Base-by-base conservation (phyloP, 345 rosid species). In the Arabidopsis thaliana region DNA sequence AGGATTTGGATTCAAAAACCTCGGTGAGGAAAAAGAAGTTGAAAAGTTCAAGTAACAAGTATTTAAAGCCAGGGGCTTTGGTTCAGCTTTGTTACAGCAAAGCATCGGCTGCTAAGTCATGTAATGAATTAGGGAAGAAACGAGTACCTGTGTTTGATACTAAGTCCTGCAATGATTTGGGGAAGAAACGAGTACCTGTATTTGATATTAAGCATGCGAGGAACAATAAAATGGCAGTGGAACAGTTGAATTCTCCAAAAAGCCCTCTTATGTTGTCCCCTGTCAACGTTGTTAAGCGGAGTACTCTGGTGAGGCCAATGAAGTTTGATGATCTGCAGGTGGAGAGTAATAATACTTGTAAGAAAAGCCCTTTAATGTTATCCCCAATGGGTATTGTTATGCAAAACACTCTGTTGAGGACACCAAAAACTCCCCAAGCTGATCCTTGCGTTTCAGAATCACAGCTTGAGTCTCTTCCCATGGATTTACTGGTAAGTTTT, bases 61-160 rank as follows among this genome's bases (percentile, higher is more conserved):
- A 88, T 81, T 76, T 93, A 80, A 93, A 89, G 72, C 95, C 98
- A 1, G 94, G 96, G 49, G 85, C 96, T 16, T 84, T 93, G n/a
- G 91, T 91, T 75, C 96, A 85, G 84, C 83, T 87, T 61, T 84
- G 87, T 6, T 83, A 84, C 72, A 83, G 56, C 42, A 88, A 85
- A 79, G 81, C 74, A 1, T 83, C 90, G 0, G 67, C 70, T 42
- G 78, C 82, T 25, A 94, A 88, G 84, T 77, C 88, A 3, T 89
- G 90, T 64, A 84, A 88, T 22, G 98, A 88, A 80, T 78, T 83
- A 24, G 97, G 88, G 75, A 91, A 80, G 85, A 89, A 88, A 74
- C 81, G 93, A 51, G 84, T 85, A 38, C 90, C 85, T 69, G 82
- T 85, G 1, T 69, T 81, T 36, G 90, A 76, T 42, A 56, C 78